Evolutionary conservation across 177 flowering plant genomes (phyloP).

Genomic region (Telopea speciosissima): DNA sequence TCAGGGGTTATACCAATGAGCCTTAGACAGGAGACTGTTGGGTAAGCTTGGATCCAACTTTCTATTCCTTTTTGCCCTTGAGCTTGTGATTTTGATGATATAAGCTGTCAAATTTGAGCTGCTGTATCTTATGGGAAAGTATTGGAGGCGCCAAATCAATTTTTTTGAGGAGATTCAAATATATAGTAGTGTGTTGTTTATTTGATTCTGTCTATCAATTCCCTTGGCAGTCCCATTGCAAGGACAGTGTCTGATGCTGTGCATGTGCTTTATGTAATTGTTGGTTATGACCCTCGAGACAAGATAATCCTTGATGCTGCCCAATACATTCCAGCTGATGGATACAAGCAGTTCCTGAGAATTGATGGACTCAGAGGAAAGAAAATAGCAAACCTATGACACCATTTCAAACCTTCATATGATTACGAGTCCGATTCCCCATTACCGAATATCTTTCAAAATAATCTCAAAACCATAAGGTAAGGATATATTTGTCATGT

Average conservation of each 20-base stretch:
- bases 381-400: slow-evolving; percentile 22
- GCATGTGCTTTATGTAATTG: slow-evolving; percentile 27
- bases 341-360: slow-evolving; percentile 30
- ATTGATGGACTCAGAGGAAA: slow-evolving; percentile 28
- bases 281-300: slow-evolving; percentile 23
- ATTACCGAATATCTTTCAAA: slow-evolving; percentile 1
- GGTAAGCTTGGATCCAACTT: too few species aligned
- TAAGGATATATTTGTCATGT: slow-evolving; percentile 2
- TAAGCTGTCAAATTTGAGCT: too few species aligned
- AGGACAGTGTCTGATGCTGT: slow-evolving; percentile 37
- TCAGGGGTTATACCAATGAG: too few species aligned
- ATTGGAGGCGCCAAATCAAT: too few species aligned
- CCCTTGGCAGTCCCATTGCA: slow-evolving; percentile 22
- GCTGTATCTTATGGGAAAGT: too few species aligned
- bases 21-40: too few species aligned
- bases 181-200: too few species aligned
- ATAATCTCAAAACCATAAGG: slow-evolving; percentile 17
- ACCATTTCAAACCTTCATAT: slow-evolving; percentile 7
- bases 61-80: too few species aligned
- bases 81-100: too few species aligned
- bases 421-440: background rate
- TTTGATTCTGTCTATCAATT: too few species aligned
- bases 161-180: too few species aligned
- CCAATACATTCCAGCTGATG: slow-evolving; percentile 26
- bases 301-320: slow-evolving; percentile 17